Evolutionary conservation across 108 stramenopile genomes (phyloP).

Genomic region (Nannochloropsis granulata): DNA sequence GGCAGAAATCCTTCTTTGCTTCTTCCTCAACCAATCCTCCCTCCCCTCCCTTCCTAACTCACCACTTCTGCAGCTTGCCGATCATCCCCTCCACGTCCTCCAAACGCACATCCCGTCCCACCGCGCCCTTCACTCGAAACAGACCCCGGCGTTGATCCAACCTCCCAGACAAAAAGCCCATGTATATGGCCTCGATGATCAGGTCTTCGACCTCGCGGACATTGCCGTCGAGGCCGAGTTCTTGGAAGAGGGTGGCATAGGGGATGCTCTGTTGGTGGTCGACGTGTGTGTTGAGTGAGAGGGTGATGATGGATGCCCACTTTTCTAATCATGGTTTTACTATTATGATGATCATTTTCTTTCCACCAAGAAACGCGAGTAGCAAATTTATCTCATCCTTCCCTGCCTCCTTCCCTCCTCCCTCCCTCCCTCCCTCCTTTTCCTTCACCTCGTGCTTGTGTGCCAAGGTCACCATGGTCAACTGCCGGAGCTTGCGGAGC

Average conservation of each 20-base stretch:
- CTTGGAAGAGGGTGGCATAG: not conserved
- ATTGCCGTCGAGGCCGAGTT: not conserved
- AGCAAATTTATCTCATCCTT: no score
- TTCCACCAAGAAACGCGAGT: no score
- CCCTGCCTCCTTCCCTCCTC: not conserved
- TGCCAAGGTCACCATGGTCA: constrained; percentile 37
- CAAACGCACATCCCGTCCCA: not conserved
- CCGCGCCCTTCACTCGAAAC: constrained; percentile 2
- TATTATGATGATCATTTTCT: no score
- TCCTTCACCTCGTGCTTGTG: constrained; percentile 15
- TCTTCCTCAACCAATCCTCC: not conserved
- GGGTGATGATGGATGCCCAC: not conserved
- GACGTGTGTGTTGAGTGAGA: not conserved
- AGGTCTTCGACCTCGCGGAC: constrained; percentile 35
- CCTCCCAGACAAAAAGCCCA: constrained; percentile 35
- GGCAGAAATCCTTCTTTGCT: no score
- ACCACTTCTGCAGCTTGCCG: not conserved
- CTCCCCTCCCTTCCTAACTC: not conserved
- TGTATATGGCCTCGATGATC: constrained; percentile 38
- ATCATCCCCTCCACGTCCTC: not conserved
- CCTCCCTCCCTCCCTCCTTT: not conserved
- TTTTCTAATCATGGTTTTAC: not conserved
- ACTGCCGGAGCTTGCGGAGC: constrained; percentile 30
- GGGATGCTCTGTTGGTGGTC: not conserved
- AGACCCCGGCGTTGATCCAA: constrained; percentile 31